Percentiles rank a stretch among this genome's conserved stretches.
These are phyloP conservation scores for Schwanniomyces pseudopolymorphus DNA, from an alignment of 805 yeast genomes.

Conservation along the genomic window DNA sequence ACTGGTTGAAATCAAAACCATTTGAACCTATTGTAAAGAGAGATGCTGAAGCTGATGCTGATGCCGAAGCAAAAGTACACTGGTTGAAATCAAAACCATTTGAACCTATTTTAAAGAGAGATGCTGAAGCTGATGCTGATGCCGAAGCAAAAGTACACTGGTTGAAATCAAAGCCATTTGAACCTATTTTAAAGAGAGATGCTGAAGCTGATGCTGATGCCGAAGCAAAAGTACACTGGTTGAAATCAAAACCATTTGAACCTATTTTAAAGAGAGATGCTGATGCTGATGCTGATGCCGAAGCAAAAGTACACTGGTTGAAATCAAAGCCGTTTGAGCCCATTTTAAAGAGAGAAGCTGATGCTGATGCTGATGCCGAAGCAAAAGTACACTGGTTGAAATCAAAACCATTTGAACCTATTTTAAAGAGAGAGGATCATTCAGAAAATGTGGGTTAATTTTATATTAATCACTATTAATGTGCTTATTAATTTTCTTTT, in stretches of 20 bases:
- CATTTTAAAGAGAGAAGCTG: slow-evolving; percentile 14
- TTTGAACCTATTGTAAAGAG: slow-evolving; percentile 6
- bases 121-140: slow-evolving; percentile 20
- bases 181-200: slow-evolving; percentile 17
- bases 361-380: slow-evolving; percentile 20
- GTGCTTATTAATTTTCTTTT: too few relatives aligned
- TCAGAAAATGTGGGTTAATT: slow-evolving; percentile 18
- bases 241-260: slow-evolving; percentile 12
- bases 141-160: slow-evolving; percentile 16
- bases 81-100: slow-evolving; percentile 12
- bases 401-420: slow-evolving; percentile 15
- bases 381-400: slow-evolving; percentile 12
- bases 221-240: slow-evolving; percentile 14
- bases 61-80: slow-evolving; percentile 15
- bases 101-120: slow-evolving; percentile 15
- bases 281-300: slow-evolving; percentile 21
- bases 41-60: slow-evolving; percentile 22
- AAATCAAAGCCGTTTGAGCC: slow-evolving; percentile 15
- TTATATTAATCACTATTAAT: slow-evolving; percentile 16
- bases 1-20: too few relatives aligned
- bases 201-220: slow-evolving; percentile 23
- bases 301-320: slow-evolving; percentile 13
- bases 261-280: slow-evolving; percentile 16
- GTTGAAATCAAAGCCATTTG: slow-evolving; percentile 11
- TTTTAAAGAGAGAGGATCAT: slow-evolving; percentile 13